Base-by-base conservation (phyloP, 2,329 filamentous ascomycete species). In the Tolypocladium album region DNA sequence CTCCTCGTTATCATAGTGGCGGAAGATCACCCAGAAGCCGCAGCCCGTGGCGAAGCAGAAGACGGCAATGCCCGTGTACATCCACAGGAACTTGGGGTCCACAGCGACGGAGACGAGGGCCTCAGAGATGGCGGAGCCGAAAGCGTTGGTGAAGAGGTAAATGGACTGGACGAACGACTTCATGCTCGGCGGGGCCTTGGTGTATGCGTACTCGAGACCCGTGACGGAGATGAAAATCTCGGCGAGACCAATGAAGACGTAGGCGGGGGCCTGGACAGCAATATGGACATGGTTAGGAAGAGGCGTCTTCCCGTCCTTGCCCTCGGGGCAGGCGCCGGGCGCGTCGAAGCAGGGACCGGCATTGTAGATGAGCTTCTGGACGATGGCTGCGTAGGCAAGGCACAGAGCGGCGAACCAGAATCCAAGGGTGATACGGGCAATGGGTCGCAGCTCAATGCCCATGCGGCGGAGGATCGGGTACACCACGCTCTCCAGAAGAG, bases 181-280 rank as follows among this genome's bases (percentile, higher is more conserved):
- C 86, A 90, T 88, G 69, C 79, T 83, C 50, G 81, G 80, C 2
- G 87, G 87, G 0, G 88, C 87, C 72, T 90, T 89, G 67, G 86
- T 88, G 73, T 86, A 90, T 22, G 86, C 87, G 65, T 90, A 89
- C 70, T 90, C 88, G 13, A 88, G 79, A 62, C 84, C 83, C 1
- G 87, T 88, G 62, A 90, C 84, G 13, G 83, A 86, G 55, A 83
- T 82, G 67, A 87, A 82, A 60, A 87, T 85, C 69, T 87, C 83
- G 0, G 82, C 77, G 17, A 83, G 71, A 24, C 79, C 83, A 36
- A 85, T 82, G 55, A 86, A 76, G 56, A 86, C 69, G 24, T 84
- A 82, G 38, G 81, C 84, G 15, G 85, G 76, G 0, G 74, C 69
- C 65, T 78, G 77, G 43, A 86, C 71, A 68, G 80, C 81, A 45